Evolutionary conservation across 1,284 basidiomycete species (phyloP).

Genomic region (Amylostereum areolatum): DNA sequence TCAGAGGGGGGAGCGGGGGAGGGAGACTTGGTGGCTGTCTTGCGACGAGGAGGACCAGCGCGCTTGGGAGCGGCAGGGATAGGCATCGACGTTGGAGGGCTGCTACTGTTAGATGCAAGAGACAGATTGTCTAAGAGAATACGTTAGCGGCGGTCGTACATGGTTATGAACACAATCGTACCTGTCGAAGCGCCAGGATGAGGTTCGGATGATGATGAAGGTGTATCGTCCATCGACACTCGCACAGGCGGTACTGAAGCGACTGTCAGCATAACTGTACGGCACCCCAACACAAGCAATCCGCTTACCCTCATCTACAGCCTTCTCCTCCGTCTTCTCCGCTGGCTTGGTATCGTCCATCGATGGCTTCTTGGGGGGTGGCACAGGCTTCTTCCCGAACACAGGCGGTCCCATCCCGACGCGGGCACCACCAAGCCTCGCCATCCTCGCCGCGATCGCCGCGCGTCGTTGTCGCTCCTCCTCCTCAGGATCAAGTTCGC

Average conservation of each 20-base stretch:
- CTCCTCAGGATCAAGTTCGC: conserved; percentile 60
- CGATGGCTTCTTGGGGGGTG: conserved; percentile 33
- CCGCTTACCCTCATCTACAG: no score
- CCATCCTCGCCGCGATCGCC: conserved; percentile 85
- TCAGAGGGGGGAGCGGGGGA: conserved; percentile 19
- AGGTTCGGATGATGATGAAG: no score
- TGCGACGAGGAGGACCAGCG: conserved; percentile 62
- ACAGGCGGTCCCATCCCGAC: conserved; percentile 75
- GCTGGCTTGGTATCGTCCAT: conserved; percentile 20
- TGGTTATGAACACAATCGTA: no score
- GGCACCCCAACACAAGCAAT: no score
- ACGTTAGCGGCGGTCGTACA: no score
- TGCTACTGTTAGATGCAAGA: conserved; percentile 18
- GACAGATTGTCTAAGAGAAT: not conserved
- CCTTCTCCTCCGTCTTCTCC: conserved; percentile 4
- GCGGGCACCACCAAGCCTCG: conserved; percentile 78
- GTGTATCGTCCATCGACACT: no score
- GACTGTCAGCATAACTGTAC: no score
- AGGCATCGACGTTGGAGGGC: conserved; percentile 54
- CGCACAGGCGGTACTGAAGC: no score
- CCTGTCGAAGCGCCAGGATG: no score
- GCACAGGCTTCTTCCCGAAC: conserved; percentile 49
- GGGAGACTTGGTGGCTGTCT: conserved; percentile 43
- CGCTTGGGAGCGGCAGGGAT: conserved; percentile 64
- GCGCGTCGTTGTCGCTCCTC: conserved; percentile 76